Conservation (phyloP, 2,329 filamentous ascomycete species). For the Paecilomyces fulvus region DNA sequence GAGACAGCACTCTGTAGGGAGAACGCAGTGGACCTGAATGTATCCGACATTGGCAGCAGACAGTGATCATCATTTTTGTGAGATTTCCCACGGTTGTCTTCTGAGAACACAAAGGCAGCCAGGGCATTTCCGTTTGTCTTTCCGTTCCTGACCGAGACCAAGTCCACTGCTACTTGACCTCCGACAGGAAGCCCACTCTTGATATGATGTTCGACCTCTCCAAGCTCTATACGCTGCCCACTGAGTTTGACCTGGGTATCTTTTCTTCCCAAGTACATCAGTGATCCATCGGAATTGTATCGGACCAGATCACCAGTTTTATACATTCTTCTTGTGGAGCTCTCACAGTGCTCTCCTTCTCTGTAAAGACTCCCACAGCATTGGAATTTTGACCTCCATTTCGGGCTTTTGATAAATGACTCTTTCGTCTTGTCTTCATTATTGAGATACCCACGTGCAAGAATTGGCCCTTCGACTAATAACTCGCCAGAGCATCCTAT, state of each 20-base stretch:
- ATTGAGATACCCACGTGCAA: slow-evolving; percentile 29
- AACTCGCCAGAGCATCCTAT: slow-evolving; percentile 35
- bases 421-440: slow-evolving; percentile 8
- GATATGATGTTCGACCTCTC: slow-evolving; percentile 33
- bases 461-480: slow-evolving; percentile 30
- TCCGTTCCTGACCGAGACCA: slow-evolving; percentile 4
- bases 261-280: slow-evolving; percentile 32
- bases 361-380: background rate
- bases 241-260: slow-evolving; percentile 55
- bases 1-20: slow-evolving; percentile 14
- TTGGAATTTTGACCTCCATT: slow-evolving; percentile 8
- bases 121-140: slow-evolving; percentile 1
- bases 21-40: background rate
- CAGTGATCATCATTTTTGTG: background rate
- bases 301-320: slow-evolving; percentile 19
- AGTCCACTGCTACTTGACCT: slow-evolving; percentile 13
- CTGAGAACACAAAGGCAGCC: slow-evolving; percentile 14
- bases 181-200: slow-evolving; percentile 7
- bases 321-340: slow-evolving; percentile 8
- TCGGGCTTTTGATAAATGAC: slow-evolving; percentile 13
- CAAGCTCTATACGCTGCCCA: slow-evolving; percentile 53
- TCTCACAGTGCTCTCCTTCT: background rate
- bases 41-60: slow-evolving; percentile 4
- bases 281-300: slow-evolving; percentile 12
- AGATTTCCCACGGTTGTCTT: background rate